A percentile compares a stretch with the other conserved stretches of the same genome.
These are phyloP conservation scores for Cystofilobasidium bisporidii DNA, from an alignment of 768 basidiomycete genomes.

Conservation along the genomic window DNA sequence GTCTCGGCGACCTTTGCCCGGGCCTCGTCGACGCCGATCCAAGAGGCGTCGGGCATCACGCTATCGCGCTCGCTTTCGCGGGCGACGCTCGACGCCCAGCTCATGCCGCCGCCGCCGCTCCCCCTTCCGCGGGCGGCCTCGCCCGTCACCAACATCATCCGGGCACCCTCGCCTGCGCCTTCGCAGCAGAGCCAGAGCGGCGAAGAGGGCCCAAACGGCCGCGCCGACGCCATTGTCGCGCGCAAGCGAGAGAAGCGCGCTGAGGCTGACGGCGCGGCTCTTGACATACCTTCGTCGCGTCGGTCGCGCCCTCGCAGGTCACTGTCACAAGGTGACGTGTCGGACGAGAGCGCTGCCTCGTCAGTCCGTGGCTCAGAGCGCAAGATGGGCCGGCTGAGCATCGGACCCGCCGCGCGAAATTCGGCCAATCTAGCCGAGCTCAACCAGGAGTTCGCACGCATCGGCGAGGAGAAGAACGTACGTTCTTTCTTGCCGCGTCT, in stretches of 20 bases:
- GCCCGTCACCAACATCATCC: background rate
- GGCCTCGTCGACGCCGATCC: slow-evolving; percentile 9
- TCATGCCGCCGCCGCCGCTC: slow-evolving; percentile 25
- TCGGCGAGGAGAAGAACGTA: slow-evolving; percentile 2
- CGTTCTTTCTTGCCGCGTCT: background rate
- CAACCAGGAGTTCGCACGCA: slow-evolving; percentile 16
- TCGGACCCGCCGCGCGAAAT: background rate
- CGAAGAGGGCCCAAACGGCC: background rate
- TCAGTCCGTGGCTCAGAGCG: background rate
- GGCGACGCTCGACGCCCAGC: slow-evolving; percentile 1
- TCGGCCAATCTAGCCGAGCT: background rate
- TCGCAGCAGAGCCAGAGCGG: slow-evolving; percentile 13
- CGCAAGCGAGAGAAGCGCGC: slow-evolving; percentile 10
- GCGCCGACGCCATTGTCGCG: slow-evolving; percentile 18
- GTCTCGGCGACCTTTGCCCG: background rate
- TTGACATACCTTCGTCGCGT: background rate
- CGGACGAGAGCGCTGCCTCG: background rate
- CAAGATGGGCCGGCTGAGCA: slow-evolving; percentile 8
- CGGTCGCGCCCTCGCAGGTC: background rate
- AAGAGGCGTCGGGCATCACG: slow-evolving; percentile 6
- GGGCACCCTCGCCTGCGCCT: slow-evolving; percentile 9
- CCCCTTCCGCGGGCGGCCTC: background rate
- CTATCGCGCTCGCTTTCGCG: background rate
- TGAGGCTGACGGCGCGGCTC: background rate
- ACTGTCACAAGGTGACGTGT: background rate